Base-by-base conservation (phyloP, 306 rosid species). In the Arachis hypogaea region DNA sequence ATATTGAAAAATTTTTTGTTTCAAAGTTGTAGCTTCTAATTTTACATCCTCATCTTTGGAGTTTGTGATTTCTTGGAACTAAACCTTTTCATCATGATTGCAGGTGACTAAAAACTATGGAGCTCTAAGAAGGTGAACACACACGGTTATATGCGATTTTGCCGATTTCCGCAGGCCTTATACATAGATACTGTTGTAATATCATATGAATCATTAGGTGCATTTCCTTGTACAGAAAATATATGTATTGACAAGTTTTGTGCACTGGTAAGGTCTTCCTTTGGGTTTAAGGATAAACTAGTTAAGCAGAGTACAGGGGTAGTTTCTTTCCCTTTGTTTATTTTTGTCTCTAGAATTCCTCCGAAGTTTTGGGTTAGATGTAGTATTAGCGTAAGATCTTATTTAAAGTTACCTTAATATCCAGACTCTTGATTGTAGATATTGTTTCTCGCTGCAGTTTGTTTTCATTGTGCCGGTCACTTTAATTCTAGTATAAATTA, bases 41-140 rank as follows among this genome's bases (percentile, higher is more conserved):
- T 55, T 7, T n/a, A 33, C 38, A 33, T 33, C 43, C 41, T 40
- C 71, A 49, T 59, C 3, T 33, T 59, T 54, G 45, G 30, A 51
- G 12, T 65, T 52, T 72, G 64, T 22, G 30, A 68, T 65, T 66
- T 57, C 45, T n/a, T 62, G 45, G 52, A 68, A 77, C 75, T 78
- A 55, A 84, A 8, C 38, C 55, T 7, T 43, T 73, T 72, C 44
- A 56, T 42, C 63, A 57, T 60, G 54, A 64, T 85, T 83, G 54
- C 61, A 94, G 99, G 93, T 88, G 71, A 80, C 95, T 36, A 94
- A 94, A 87, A 92, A 79, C 76, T 94, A 94, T n/a, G 99, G 99
- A 46, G 88, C 90, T 80, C 83, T 94, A 66, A 84, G 97, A 84
- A 85, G 90, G 86, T 89, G 85, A 86, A 63, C 38, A 33, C 28